Evolutionary conservation across 2,329 filamentous ascomycete species (phyloP), one percentile per base, ranked within the genome.

Genomic region (Fusarium tanahbumbuense): DNA sequence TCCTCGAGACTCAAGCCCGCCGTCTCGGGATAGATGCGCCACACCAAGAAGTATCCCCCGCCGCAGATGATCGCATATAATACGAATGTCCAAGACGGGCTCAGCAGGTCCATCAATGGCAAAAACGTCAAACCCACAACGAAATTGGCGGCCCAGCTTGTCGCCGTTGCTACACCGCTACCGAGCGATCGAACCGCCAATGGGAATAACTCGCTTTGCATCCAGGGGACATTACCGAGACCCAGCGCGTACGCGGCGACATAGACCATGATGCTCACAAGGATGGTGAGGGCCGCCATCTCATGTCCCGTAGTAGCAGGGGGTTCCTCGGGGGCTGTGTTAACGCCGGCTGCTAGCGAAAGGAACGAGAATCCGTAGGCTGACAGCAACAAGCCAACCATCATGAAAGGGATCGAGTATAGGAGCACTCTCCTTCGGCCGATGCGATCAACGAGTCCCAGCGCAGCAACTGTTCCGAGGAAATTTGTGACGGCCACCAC

Each of bases 141-240:
- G 64, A 97, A 96, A 78, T 98, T 98, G 25, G 91, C 90, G 6
- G 86, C 87, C 95, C 95, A 98, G 76, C 89, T 98, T 9, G 93
- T 97, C 8, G 90, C 91, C 10, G 94, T 95, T 3, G 91, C 87
- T 8, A 93, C 79, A 1, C 90, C 90, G 61, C 90, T 92, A 28
- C 92, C 93, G 3, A 93, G 80, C 7, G 90, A 90, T 50, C 92
- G 89, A 47, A 94, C 92, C 30, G 86, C 85, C 49, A 94, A 84
- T 1, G 94, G 92, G 76, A 98, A 98, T 32, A 97, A 87, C 81
- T 98, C 95, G 73, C 91, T 93, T 81, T 97, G 94, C 86, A 97
- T 95, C 95, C 95, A 98, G 1, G 95, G 94, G 5, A 98, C 93
- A 74, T 94, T 97, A 11, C 95, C 95, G 4, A 98, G 85, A 4